Conservation (phyloP, 306 rosid genomes). For the Astragalus glycyphyllos region DNA sequence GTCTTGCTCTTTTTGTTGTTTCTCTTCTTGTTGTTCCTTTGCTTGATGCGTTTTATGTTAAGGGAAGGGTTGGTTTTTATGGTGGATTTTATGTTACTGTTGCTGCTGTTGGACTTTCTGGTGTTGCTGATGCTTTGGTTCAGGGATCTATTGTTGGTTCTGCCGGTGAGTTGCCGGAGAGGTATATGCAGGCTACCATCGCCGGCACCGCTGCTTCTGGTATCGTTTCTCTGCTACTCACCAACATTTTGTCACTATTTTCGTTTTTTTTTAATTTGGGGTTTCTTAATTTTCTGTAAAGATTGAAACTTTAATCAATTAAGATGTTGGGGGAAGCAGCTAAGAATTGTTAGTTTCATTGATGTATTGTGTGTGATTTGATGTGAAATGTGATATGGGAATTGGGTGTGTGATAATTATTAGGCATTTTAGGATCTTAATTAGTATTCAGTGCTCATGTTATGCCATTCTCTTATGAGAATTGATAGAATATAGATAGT, state of each 20-base stretch:
- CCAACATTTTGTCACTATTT: not conserved
- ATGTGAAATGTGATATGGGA: not conserved
- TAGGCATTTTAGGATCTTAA: too few relatives aligned
- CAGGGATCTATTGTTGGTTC: slow-evolving; percentile 79
- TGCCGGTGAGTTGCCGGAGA: slow-evolving; percentile 83
- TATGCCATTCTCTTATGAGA: too few relatives aligned
- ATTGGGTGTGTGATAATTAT: not conserved
- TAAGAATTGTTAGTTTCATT: too few relatives aligned
- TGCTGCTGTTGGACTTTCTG: slow-evolving; percentile 57
- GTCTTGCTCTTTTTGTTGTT: slow-evolving; percentile 62
- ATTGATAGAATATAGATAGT: not conserved
- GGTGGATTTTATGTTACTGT: slow-evolving; percentile 66
- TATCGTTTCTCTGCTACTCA: not conserved
- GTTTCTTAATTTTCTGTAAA: not conserved
- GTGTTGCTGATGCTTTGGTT: slow-evolving; percentile 70
- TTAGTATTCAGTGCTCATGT: too few relatives aligned
- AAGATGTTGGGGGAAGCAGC: too few relatives aligned
- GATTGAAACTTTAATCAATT: not conserved
- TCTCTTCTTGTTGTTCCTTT: slow-evolving; percentile 65
- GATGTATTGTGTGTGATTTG: not conserved
- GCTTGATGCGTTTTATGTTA: slow-evolving; percentile 55
- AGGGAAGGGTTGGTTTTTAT: slow-evolving; percentile 78
- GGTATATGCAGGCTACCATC: slow-evolving; percentile 81
- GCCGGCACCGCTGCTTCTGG: slow-evolving; percentile 94
- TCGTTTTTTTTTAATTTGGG: not conserved